These are phyloP conservation scores for Pisolithus marmoratus DNA, from an alignment of 768 basidiomycete species.

Conservation along the genomic window DNA sequence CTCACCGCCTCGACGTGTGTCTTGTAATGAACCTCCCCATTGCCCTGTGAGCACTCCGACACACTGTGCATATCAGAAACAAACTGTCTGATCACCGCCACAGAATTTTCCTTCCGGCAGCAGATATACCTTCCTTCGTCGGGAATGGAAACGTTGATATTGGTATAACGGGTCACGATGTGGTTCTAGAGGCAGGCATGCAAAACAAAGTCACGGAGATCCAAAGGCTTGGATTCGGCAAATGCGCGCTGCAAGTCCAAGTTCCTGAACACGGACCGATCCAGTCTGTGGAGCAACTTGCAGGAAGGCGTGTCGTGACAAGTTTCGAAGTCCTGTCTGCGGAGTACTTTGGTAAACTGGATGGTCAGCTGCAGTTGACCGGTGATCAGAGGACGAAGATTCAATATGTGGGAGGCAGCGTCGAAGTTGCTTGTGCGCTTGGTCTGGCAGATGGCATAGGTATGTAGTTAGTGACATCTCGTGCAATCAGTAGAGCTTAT, in stretches of 20 bases:
- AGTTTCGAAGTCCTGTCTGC: constrained; percentile 88
- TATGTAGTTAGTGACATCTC: constrained; percentile 30
- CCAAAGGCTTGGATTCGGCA: constrained; percentile 86
- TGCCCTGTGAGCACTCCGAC: constrained; percentile 64
- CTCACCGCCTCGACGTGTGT: constrained; percentile 85
- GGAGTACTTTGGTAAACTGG: constrained; percentile 68
- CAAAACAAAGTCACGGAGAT: constrained; percentile 69
- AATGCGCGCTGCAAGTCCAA: constrained; percentile 85
- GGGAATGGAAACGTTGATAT: constrained; percentile 96
- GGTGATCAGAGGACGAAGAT: constrained; percentile 69
- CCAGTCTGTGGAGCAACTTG: constrained; percentile 70
- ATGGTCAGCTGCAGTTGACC: constrained; percentile 45
- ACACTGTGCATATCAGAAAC: not conserved
- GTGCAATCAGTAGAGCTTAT: constrained; percentile 1
- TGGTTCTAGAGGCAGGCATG: constrained; percentile 89
- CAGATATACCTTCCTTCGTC: constrained; percentile 97
- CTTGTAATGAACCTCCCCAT: constrained; percentile 92
- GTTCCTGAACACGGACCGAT: constrained; percentile 74
- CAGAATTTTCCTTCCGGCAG: constrained; percentile 94
- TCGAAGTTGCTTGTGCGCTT: constrained; percentile 95
- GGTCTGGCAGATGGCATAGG: constrained; percentile 97
- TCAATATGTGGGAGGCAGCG: constrained; percentile 95
- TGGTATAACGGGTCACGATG: constrained; percentile 97
- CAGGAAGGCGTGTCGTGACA: constrained; percentile 90
- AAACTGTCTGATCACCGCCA: not conserved